Conservation (phyloP, 176 grass and related monocot species). For the Oryza glumipatula region DNA sequence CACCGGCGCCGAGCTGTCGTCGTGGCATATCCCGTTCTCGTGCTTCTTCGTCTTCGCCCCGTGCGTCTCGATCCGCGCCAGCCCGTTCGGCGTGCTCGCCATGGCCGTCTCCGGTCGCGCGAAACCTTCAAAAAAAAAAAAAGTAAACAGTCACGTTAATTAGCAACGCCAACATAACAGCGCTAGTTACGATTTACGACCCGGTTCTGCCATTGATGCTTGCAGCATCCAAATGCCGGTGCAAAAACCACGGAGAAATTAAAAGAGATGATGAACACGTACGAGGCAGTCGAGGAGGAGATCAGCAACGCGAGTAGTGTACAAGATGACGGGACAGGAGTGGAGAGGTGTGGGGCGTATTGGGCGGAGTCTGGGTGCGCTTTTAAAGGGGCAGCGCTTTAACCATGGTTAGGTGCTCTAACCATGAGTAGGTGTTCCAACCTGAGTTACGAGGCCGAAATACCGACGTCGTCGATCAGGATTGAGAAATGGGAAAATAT, state of each 20-base stretch:
- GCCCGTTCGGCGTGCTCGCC: constrained; percentile 50
- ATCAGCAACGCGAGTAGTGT: neutral
- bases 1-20: constrained; percentile 79
- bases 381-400: constrained; percentile 51
- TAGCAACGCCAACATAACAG: neutral
- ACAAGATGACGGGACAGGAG: neutral
- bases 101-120: neutral
- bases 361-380: constrained; percentile 12
- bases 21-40: constrained; percentile 89
- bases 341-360: constrained; percentile 37
- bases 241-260: neutral
- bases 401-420: neutral
- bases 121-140: neutral
- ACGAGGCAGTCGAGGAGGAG: constrained; percentile 19
- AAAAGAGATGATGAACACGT: neutral
- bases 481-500: neutral
- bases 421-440: neutral
- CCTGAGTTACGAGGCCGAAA: neutral
- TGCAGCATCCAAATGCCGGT: neutral
- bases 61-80: constrained; percentile 80
- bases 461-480: neutral
- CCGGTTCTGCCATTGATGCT: constrained; percentile 19
- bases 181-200: no score
- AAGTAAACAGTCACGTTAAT: neutral
- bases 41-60: constrained; percentile 44